Percentiles rank a stretch among this genome's conserved stretches.
These are phyloP conservation scores for Paulownia fortunei DNA, from an alignment of 257 asterid species.

Conservation along the genomic window DNA sequence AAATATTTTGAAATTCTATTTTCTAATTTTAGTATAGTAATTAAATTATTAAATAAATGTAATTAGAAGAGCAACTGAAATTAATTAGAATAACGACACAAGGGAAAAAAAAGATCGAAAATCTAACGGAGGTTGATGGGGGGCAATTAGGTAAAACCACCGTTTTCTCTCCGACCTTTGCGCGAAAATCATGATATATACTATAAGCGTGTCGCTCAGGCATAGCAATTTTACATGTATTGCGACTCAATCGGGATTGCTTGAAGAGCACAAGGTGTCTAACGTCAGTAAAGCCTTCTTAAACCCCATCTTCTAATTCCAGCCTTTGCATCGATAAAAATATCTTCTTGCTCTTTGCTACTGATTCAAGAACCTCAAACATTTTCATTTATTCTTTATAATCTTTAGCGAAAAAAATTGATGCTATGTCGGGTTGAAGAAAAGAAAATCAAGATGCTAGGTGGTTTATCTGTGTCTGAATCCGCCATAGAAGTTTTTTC, in stretches of 20 bases:
- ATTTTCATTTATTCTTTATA: background rate
- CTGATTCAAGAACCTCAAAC: constrained; percentile 1
- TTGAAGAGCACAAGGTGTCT: background rate
- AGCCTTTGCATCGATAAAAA: background rate
- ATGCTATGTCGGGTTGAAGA: constrained; percentile 28
- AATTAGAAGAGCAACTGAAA: too few relatives aligned
- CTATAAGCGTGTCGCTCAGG: background rate
- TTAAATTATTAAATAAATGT: too few relatives aligned
- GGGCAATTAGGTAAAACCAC: background rate
- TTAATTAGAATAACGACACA: background rate
- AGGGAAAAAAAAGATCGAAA: background rate
- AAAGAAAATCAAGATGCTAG: constrained; percentile 32
- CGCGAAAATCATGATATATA: background rate
- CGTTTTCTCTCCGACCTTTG: background rate
- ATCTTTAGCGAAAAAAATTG: background rate
- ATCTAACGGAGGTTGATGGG: background rate
- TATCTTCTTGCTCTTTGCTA: constrained; percentile 23
- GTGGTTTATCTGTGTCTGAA: constrained; percentile 41
- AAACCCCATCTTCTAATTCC: background rate
- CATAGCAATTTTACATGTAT: background rate
- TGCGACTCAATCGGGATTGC: constrained; percentile 16
- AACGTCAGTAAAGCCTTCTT: background rate
- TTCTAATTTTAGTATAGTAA: background rate
- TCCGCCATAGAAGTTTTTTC: constrained; percentile 36
- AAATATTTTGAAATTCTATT: background rate